Evolutionary conservation across 1,139 yeast genomes (phyloP), one percentile per base, ranked within the genome.

Genomic region (Casaregolazyma lundiana): DNA sequence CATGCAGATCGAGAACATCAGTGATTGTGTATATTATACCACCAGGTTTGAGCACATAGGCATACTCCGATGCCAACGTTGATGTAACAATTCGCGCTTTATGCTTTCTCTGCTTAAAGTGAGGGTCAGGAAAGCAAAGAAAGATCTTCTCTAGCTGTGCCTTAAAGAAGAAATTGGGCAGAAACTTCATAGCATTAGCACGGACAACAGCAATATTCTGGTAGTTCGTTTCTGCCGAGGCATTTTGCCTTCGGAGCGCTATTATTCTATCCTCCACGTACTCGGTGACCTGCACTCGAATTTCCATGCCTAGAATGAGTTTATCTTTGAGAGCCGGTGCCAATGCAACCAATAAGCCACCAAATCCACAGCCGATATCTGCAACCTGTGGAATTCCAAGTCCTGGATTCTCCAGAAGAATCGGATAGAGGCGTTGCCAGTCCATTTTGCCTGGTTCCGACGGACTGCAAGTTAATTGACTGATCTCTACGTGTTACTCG

Each of bases 71-170:
- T 49, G 89, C 73, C 52, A 92, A 71, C 1, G 97, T 92, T 51
- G 80, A 82, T 50, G 98, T 90, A 54, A 92, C 80, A 59, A 92
- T 92, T 71, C 99, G 77, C 6, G 97, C 97, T 72, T 92, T 92
- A 68, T 94, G 98, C 65, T 92, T 92, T 60, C 98, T 77, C 66
- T 88, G 96, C 64, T 92, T 92, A 73, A 92, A 92, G 66, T 94
- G 98, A 11, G 99, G 99, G 67, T 92, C 99, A 16, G 99, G 99
- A 76, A 92, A 92, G 67, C 98, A 94, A 71, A 94, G 92, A 68
- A 92, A 92, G 80, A 92, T 86, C 72, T 92, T 92, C 35, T 83
- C 79, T 46, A 92, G 71, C 65, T 68, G 75, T 4, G 82, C 81
- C 65, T 84, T 82, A 48, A 75, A 71, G 69, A 94, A 92, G 65